A percentile compares a stretch with the other conserved stretches of the same genome.
Conservation (phyloP, 2,329 filamentous ascomycete species). For the Fusarium sp. region DNA sequence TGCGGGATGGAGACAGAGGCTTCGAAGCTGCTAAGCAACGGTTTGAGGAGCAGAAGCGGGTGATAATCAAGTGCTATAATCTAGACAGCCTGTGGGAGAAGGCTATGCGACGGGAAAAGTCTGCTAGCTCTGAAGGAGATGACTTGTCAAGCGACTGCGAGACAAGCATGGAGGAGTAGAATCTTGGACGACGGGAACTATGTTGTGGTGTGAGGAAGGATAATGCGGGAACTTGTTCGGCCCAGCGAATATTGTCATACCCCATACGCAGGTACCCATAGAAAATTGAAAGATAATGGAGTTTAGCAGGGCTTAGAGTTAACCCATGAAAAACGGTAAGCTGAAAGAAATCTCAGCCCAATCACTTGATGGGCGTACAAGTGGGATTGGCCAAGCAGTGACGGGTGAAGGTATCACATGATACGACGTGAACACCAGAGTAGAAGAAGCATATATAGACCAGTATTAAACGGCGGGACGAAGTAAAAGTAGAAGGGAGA, state of each 20-base stretch:
- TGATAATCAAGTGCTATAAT: slow-evolving; percentile 39
- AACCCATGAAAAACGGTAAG: background rate
- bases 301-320: background rate
- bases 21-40: slow-evolving; percentile 20
- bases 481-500: background rate
- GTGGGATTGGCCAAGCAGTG: slow-evolving; percentile 7
- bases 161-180: slow-evolving; percentile 26
- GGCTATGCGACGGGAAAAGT: slow-evolving; percentile 26
- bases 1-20: slow-evolving; percentile 29
- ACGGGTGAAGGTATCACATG: slow-evolving; percentile 22
- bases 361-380: slow-evolving; percentile 10
- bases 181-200: background rate
- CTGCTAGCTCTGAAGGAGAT: slow-evolving; percentile 4
- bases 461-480: background rate
- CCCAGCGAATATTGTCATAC: slow-evolving; percentile 22
- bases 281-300: background rate
- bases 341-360: background rate
- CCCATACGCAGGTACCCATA: slow-evolving; percentile 30
- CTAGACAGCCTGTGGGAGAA: slow-evolving; percentile 37
- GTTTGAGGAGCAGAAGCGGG: slow-evolving; percentile 37
- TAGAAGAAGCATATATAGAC: slow-evolving; percentile 14
- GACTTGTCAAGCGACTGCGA: slow-evolving; percentile 40
- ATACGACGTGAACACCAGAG: slow-evolving; percentile 4
- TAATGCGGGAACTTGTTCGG: slow-evolving; percentile 2
- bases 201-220: background rate